Evolutionary conservation across 2,329 filamentous ascomycete genomes (phyloP).

Genomic region (Neospermospora avenae): DNA sequence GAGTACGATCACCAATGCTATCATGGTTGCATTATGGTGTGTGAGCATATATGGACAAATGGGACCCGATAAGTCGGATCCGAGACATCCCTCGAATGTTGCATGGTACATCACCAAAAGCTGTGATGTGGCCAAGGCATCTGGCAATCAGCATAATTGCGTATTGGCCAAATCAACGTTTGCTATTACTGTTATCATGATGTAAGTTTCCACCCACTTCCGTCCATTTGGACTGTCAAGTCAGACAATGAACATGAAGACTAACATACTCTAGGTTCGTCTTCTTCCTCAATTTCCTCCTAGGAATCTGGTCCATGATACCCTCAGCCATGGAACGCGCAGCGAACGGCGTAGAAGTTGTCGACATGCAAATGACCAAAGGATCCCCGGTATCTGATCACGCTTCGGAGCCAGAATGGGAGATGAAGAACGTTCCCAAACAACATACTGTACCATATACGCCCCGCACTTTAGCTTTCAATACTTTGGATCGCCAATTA

Average conservation of each 20-base stretch:
- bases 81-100: conserved; percentile 55
- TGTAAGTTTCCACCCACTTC: conserved; percentile 49
- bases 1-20: conserved; percentile 54
- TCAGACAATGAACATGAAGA: conserved; percentile 3
- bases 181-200: conserved; percentile 61
- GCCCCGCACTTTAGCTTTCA: conserved; percentile 65
- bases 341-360: conserved; percentile 53
- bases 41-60: conserved; percentile 68
- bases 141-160: conserved; percentile 56
- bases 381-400: conserved; percentile 36
- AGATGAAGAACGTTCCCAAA: conserved; percentile 52
- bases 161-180: conserved; percentile 65
- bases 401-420: conserved; percentile 48
- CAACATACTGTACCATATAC: conserved; percentile 52
- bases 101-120: conserved; percentile 75
- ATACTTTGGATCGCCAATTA: conserved; percentile 57
- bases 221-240: not conserved
- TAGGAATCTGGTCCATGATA: conserved; percentile 53
- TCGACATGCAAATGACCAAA: conserved; percentile 39
- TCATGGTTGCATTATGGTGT: conserved; percentile 59
- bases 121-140: conserved; percentile 58
- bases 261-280: conserved; percentile 45
- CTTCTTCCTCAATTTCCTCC: conserved; percentile 55
- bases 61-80: conserved; percentile 69
- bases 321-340: conserved; percentile 39